Conservation (phyloP, 148 eudicot species). For the Camellia japonica region DNA sequence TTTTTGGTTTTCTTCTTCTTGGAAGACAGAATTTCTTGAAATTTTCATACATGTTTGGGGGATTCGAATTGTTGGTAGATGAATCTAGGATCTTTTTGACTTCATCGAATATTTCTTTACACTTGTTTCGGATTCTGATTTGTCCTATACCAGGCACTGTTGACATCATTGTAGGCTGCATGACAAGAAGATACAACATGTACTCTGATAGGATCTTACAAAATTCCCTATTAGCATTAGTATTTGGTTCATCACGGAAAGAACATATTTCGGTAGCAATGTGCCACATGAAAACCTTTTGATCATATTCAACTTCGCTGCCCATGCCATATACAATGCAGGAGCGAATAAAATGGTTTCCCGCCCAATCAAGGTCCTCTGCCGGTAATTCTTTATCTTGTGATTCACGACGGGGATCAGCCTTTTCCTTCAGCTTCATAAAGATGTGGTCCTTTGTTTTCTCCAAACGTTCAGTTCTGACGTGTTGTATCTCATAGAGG, state of each 20-base stretch:
- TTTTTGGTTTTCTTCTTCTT: background rate
- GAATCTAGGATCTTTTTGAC: background rate
- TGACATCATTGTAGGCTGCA: slow-evolving; percentile 12
- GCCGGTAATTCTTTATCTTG: background rate
- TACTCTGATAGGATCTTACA: background rate
- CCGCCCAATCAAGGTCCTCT: no score
- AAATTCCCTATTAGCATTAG: background rate
- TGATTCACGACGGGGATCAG: background rate
- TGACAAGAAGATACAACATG: slow-evolving; percentile 14
- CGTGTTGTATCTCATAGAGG: background rate
- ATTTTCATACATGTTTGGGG: slow-evolving; percentile 21
- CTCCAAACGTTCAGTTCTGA: background rate
- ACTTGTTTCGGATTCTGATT: slow-evolving; percentile 9
- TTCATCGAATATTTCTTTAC: background rate
- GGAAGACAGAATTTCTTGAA: slow-evolving; percentile 17
- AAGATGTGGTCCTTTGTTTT: background rate
- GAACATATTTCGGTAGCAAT: slow-evolving; percentile 11
- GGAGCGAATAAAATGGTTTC: background rate
- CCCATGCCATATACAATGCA: background rate
- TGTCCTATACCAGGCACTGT: slow-evolving; percentile 8
- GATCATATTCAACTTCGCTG: background rate
- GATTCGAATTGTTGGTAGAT: no score
- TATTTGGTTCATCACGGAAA: background rate
- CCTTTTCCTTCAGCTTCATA: background rate
- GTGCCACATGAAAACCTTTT: slow-evolving; percentile 11